Base-by-base conservation (phyloP, 2,329 filamentous ascomycete genomes). In the Pestalotiopsis fici region DNA sequence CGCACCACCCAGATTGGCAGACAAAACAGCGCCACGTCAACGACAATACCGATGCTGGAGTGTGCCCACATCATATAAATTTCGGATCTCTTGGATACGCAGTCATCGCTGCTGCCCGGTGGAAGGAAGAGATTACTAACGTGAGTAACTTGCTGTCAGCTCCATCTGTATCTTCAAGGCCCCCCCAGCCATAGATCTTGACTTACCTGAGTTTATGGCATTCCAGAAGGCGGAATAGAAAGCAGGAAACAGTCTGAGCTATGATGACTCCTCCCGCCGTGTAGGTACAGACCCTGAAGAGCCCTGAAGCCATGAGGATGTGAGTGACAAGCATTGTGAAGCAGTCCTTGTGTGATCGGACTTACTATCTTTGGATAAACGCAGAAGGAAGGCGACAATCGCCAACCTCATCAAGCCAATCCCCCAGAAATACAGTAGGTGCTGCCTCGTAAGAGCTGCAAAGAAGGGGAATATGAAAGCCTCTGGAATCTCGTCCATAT, bases 1-100 rank as follows among this genome's bases (percentile, higher is more conserved):
- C 74, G 72, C 27, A 82, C 76, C 13, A 80, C 75, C 77, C 76
- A 81, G 28, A 80, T 75, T 2, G 80, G 78, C 27, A 82, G 70
- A 3, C 73, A 68, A 25, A 82, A 69, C 11, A 82, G 73, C 47
- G 73, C 68, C 11, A 78, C 63, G 56, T 83, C 81, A 4, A 82
- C 71, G 23, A 75, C 55, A n/a, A 65, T 65, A 13, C 63, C 63
- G 7, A 47, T 39, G 23, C n/a, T 23, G 13, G 63, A 27, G 7
- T 65, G 63, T 15, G 55, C 31, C 31, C 31, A 65, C 63, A 65
- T 65, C 63, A 65, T 59, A 54, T 31, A 23, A 3, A 28, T 54
- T 18, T 65, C 55, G 18, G 50, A 31, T 5, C 56, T 27, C 23
- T 57, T 59, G 18, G 63, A 39, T n/a, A 57, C 25, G 47, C 63